Conservation (phyloP, 1,284 basidiomycete species). For the Psilocybe mexicana region DNA sequence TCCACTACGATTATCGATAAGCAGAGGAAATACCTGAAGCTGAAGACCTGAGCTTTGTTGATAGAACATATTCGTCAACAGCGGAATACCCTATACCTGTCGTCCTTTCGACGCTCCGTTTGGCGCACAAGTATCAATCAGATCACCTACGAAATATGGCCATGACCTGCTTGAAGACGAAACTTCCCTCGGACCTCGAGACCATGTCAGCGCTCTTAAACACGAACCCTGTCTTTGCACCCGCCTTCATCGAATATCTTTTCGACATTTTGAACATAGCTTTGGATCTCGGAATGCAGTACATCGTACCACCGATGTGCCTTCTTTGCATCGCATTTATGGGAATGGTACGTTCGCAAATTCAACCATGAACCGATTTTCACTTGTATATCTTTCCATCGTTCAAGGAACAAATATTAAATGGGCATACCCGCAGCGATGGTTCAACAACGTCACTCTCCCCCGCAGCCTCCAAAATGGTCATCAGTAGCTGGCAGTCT, state of each 20-base stretch:
- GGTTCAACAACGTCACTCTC: not conserved
- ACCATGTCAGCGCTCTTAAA: not conserved
- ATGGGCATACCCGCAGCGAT: not conserved
- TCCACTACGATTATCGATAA: no score
- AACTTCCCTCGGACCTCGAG: not conserved
- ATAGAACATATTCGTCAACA: not conserved
- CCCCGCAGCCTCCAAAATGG: not conserved
- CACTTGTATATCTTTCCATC: not conserved
- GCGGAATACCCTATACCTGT: not conserved
- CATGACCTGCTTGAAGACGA: not conserved
- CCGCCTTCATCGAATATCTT: not conserved
- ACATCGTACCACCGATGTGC: slow-evolving; percentile 1
- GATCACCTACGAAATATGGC: not conserved
- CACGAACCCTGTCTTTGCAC: no score
- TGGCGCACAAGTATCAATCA: slow-evolving; percentile 8
- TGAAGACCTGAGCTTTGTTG: no score
- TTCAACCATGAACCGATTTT: not conserved
- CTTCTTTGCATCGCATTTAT: not conserved
- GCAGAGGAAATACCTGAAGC: not conserved
- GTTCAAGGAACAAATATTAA: not conserved
- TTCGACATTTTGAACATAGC: not conserved
- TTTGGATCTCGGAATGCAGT: not conserved
- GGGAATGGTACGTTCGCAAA: not conserved
- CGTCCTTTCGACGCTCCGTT: slow-evolving; percentile 18
- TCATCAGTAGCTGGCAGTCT: not conserved